phyloP scores from a whole-genome alignment of 1,284 basidiomycete genomes.

The Phenoliferia sp. region DNA sequence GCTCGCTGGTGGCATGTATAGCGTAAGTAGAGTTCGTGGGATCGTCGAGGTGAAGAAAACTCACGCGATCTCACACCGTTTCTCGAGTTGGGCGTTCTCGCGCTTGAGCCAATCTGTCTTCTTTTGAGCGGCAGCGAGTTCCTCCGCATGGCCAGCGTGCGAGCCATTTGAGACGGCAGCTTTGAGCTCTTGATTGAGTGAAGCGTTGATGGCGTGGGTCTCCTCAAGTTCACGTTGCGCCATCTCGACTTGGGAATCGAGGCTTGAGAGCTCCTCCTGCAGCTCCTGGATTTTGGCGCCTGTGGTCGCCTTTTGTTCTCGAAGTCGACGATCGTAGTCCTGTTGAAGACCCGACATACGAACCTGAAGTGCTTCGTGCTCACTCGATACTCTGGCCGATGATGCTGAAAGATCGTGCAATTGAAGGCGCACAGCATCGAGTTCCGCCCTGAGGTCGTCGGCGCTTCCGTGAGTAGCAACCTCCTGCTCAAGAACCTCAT shows the following conservation, averaged over 20 bases:
- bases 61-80: constrained; percentile 30
- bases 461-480: constrained; percentile 55
- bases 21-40: not conserved
- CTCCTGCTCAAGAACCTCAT: constrained; percentile 66
- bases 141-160: constrained; percentile 9
- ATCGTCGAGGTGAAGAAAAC: not conserved
- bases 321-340: constrained; percentile 60
- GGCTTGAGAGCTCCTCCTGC: constrained; percentile 73
- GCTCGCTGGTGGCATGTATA: not conserved
- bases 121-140: constrained; percentile 32
- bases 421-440: constrained; percentile 47
- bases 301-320: constrained; percentile 41
- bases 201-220: constrained; percentile 32
- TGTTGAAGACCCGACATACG: constrained; percentile 72
- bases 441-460: constrained; percentile 56
- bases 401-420: constrained; percentile 62
- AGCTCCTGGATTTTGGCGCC: constrained; percentile 60
- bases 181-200: constrained; percentile 23
- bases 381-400: constrained; percentile 57
- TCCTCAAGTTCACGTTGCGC: constrained; percentile 35
- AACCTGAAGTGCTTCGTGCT: constrained; percentile 68
- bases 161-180: not conserved
- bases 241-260: constrained; percentile 42
- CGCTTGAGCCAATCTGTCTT: constrained; percentile 37
- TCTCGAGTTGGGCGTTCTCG: constrained; percentile 35